Evolutionary conservation across 2,329 filamentous ascomycete genomes (phyloP), one percentile per base, ranked within the genome.

Genomic region (Cercospora brassicicola): DNA sequence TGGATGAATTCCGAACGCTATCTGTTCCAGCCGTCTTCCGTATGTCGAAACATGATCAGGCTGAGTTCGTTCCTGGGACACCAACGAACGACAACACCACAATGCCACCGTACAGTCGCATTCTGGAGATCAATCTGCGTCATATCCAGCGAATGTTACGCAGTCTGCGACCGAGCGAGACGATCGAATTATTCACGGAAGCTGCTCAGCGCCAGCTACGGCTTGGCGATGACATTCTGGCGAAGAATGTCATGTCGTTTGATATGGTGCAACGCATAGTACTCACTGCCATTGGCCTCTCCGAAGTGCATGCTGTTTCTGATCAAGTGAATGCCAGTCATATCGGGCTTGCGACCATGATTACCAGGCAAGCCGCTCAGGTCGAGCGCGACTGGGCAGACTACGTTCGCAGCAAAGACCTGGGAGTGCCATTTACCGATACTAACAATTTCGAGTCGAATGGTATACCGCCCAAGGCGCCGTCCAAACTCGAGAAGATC

Each of bases 81-180:
- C 23, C 68, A 11, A 57, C 53, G 15, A 61, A 56, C 39, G 67
- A 69, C 15, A 66, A 59, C 15, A 30, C 45, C 18, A 48, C 67
- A 20, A 53, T 68, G 10, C 67, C 71, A 10, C 68, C 68, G 1
- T 75, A 75, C 59, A 62, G 69, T 13, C 66, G 77, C 13, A 74
- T 79, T 8, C 59, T 78, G 63, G 83, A 83, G 39, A 87, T 91
- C 70, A 91, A 92, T 72, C 81, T 89, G 66, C 83, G 88, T 10
- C 88, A 91, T 76, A 80, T 91, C 2, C 84, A 87, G 72, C 84
- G 86, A 66, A 90, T 91, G 87, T 81, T 91, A 39, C 77, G 78
- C 9, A 79, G 80, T 30, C 74, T 85, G 51, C 79, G 81, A 65
- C 81, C 82, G 3, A 68, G 56, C 3, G 60, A 71, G 9, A 62